Evolutionary conservation across 345 rosid species (phyloP).

Genomic region (Boechera divaricarpa): DNA sequence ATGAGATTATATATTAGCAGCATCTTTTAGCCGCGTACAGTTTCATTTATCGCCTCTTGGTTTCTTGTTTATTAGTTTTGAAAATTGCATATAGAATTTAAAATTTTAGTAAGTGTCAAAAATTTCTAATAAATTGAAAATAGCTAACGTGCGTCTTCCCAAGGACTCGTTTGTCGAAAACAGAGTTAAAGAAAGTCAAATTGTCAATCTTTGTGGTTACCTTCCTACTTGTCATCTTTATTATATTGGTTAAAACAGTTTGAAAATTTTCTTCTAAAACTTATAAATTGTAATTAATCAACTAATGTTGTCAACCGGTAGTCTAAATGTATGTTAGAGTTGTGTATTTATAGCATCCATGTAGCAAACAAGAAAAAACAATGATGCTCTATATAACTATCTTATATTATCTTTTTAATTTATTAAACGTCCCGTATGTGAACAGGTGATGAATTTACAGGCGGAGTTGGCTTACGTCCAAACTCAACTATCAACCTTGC

Average conservation of each 20-base stretch:
- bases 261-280: background rate
- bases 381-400: no score
- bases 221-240: background rate
- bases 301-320: background rate
- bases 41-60: constrained; percentile 3
- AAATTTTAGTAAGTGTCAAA: background rate
- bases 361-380: background rate
- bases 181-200: constrained; percentile 29
- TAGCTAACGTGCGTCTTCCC: constrained; percentile 32
- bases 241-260: background rate
- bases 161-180: constrained; percentile 27
- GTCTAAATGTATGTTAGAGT: background rate
- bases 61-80: background rate
- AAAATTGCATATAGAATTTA: background rate
- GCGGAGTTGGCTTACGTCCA: constrained; percentile 71
- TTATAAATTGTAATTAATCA: background rate
- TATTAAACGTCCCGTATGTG: background rate
- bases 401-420: background rate
- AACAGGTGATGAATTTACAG: constrained; percentile 71
- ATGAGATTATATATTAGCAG: constrained; percentile 9
- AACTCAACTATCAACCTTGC: constrained; percentile 61
- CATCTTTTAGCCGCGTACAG: constrained; percentile 1
- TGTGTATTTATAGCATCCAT: background rate
- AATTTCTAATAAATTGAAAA: constrained; percentile 12
- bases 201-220: constrained; percentile 13